phyloP scores from a whole-genome alignment of 768 basidiomycete genomes.

The Tulasnella sp. region DNA sequence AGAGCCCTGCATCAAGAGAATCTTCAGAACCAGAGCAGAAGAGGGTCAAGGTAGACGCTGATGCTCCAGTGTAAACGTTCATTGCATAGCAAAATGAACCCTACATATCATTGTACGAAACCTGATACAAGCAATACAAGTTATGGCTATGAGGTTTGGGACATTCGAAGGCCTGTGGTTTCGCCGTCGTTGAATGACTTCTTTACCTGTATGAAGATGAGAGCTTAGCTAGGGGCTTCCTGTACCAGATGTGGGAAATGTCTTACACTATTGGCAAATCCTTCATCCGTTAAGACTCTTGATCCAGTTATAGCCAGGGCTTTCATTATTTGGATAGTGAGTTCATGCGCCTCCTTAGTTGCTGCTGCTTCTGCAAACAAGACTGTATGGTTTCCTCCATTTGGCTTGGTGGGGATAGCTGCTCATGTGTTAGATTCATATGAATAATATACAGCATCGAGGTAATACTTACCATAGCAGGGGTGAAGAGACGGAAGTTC shows the following conservation, averaged over 20 bases:
- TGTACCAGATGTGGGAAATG: not conserved
- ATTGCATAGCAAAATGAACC: too few species aligned
- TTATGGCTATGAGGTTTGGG: too few species aligned
- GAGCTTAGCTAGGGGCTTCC: not conserved
- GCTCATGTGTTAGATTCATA: too few species aligned
- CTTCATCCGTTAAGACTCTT: constrained; percentile 53
- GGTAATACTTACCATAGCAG: constrained; percentile 40
- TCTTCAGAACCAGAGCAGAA: too few species aligned
- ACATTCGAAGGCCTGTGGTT: too few species aligned
- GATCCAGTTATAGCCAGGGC: constrained; percentile 59
- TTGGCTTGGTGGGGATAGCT: constrained; percentile 62
- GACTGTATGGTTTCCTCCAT: constrained; percentile 68
- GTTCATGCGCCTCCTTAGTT: constrained; percentile 47
- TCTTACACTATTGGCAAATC: constrained; percentile 44
- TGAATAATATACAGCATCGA: too few species aligned
- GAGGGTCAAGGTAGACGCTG: too few species aligned
- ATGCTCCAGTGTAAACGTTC: too few species aligned
- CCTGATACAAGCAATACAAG: too few species aligned
- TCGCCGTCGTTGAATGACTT: not conserved
- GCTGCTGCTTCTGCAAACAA: constrained; percentile 54
- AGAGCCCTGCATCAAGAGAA: too few species aligned
- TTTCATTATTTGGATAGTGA: constrained; percentile 53
- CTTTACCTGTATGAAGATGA: not conserved
- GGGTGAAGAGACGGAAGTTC: constrained; percentile 57
- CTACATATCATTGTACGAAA: too few species aligned